Conservation (phyloP, 176 grass and related monocot genomes). For the Chrysopogon serrulatus region DNA sequence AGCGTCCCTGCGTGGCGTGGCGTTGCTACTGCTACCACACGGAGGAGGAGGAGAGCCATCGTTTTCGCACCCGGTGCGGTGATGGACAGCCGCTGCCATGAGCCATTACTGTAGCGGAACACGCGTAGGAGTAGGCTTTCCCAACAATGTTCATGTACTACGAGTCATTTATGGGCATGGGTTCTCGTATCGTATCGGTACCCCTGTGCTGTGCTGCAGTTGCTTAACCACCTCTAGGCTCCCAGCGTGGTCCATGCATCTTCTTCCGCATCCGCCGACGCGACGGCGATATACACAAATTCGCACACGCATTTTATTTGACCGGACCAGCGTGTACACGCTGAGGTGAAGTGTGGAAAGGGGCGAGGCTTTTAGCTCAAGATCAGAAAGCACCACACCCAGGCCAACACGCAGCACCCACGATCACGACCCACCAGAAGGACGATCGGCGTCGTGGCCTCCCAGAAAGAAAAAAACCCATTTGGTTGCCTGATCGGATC, state of each 20-base stretch:
- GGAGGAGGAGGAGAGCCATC: neutral
- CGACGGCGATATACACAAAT: neutral
- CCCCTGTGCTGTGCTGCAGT: neutral
- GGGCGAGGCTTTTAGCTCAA: neutral
- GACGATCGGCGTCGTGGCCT: neutral
- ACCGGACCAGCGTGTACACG: no score
- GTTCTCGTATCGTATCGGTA: no score
- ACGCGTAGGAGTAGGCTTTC: neutral
- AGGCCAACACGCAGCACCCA: no score
- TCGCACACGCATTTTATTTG: no score
- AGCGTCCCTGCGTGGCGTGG: neutral
- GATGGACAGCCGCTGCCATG: no score
- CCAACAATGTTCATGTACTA: neutral
- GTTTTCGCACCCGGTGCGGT: neutral
- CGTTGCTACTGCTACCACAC: neutral
- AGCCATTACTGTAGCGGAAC: neutral
- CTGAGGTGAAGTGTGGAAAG: no score
- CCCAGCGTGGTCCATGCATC: neutral
- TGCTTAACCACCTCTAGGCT: neutral
- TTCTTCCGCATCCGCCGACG: neutral
- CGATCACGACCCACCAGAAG: no score
- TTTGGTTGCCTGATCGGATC: conserved; percentile 42
- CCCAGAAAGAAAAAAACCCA: neutral
- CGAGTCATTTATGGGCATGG: neutral
- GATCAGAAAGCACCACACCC: no score